Evolutionary conservation across 805 yeast genomes (phyloP).

Genomic region (Starmerella cellae): DNA sequence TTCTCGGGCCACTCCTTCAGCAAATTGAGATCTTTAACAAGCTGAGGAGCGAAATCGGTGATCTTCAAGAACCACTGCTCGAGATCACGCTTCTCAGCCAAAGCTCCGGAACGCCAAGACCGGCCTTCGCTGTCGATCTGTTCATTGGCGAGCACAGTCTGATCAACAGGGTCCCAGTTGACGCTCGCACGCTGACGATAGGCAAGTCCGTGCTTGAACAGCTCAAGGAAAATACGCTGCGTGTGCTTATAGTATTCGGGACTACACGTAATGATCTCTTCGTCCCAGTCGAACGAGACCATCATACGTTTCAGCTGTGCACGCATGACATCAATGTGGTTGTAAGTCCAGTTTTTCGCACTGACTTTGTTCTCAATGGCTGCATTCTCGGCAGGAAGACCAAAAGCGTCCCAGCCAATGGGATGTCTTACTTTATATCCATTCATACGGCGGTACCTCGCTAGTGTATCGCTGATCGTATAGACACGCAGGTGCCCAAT

Average conservation of each 20-base stretch:
- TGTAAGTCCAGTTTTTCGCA: conserved; percentile 72
- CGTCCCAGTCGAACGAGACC: conserved; percentile 86
- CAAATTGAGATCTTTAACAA: conserved; percentile 48
- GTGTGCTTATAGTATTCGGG: conserved; percentile 89
- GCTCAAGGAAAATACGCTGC: conserved; percentile 64
- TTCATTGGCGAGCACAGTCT: conserved; percentile 90
- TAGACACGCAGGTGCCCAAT: conserved; percentile 91
- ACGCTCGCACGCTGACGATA: conserved; percentile 78
- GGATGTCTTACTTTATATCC: conserved; percentile 81
- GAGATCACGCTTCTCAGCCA: conserved; percentile 67
- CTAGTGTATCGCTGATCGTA: conserved; percentile 72
- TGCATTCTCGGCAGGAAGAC: conserved; percentile 96
- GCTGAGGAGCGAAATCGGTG: conserved; percentile 60
- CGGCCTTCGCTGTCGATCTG: conserved; percentile 85
- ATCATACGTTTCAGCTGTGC: conserved; percentile 64
- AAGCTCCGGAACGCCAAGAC: conserved; percentile 95
- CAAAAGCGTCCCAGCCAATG: conserved; percentile 99
- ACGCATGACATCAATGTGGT: conserved; percentile 76
- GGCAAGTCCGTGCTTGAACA: conserved; percentile 67
- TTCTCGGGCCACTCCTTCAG: conserved; percentile 75
- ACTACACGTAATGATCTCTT: conserved; percentile 73
- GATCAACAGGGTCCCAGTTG: conserved; percentile 96
- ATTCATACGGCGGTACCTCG: conserved; percentile 62
- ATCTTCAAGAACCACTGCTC: conserved; percentile 93
- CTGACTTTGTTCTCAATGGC: conserved; percentile 73